A percentile compares a stretch with the other conserved stretches of the same genome.
phyloP scores from a whole-genome alignment of 1,139 yeast genomes.

The Suhomyces kunorum region DNA sequence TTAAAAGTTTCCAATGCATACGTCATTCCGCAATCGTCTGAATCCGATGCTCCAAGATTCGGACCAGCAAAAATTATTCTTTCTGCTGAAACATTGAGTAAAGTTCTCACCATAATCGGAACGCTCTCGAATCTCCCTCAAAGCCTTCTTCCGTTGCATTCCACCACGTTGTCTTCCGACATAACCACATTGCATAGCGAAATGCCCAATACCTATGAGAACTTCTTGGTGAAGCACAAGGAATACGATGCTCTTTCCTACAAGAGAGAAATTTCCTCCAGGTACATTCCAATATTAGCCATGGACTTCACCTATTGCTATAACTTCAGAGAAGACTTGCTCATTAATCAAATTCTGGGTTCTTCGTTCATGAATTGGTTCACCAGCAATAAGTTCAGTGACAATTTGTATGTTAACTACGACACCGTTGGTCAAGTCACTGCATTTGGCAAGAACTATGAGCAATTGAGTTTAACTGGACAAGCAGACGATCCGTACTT shows the following conservation, averaged over 20 bases:
- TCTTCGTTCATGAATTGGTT: conserved; percentile 46
- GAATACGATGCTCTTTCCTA: conserved; percentile 18
- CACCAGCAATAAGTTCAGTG: conserved; percentile 33
- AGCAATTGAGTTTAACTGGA: conserved; percentile 14
- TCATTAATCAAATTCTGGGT: conserved; percentile 29
- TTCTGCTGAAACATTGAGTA: conserved; percentile 32
- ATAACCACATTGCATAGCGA: conserved; percentile 27
- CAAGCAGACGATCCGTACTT: conserved; percentile 21
- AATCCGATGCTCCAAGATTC: conserved; percentile 2
- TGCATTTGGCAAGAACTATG: conserved; percentile 18
- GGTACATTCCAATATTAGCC: conserved; percentile 29
- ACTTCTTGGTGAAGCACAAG: conserved; percentile 15
- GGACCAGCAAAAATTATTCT: conserved; percentile 26
- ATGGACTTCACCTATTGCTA: conserved; percentile 35
- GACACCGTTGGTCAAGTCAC: conserved; percentile 25
- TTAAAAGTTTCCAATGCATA: conserved; percentile 28
- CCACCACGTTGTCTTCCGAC: conserved; percentile 27
- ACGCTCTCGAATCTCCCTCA: conserved; percentile 29
- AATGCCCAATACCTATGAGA: conserved; percentile 27
- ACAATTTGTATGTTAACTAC: conserved; percentile 27
- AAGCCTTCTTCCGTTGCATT: conserved; percentile 22
- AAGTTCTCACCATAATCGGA: conserved; percentile 28
- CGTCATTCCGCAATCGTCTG: background rate
- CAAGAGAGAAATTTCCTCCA: conserved; percentile 21
- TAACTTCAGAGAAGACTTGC: conserved; percentile 34